Base-by-base conservation (phyloP, 805 yeast species). In the Pichia scutulata region DNA sequence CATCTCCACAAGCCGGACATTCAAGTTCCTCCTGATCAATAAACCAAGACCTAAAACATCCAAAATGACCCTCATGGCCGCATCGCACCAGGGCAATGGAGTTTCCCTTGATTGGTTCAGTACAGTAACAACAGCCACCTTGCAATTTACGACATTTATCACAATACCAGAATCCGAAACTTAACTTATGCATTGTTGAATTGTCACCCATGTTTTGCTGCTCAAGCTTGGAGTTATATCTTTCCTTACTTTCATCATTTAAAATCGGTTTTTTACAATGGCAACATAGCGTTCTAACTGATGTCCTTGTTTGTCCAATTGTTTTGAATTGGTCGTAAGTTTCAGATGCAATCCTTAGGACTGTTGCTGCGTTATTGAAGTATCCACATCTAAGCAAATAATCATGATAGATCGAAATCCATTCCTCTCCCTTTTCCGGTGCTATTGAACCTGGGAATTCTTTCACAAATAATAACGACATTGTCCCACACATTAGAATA, bases 31-130 rank as follows among this genome's bases (percentile, higher is more conserved):
- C 72, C 39, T 78, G 82, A 1, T 76, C 81, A 21, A 82, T 63
- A 59, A 86, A 82, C 97, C 97, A 92, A 37, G 76, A 74, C 52
- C 75, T 73, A 60, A 89, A 70, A 70, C 98, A 92, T 3, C 81
- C 82, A 60, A 80, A 80, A 67, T 92, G 98, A 1, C 92, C 89
- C 50, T 81, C 73, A 65, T 92, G 98, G 0, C 97, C 97, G 70
- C 98, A 92, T 24, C 71, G 76, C 46, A 85, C 63, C 53, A 72
- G 68, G 53, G 70, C 76, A 16, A 86, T 77, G 16, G 82, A 75
- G 50, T 86, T 70, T 0, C 95, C 95, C 56, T 77, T 79, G 59
- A 90, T 72, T 0, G 95, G 88, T 60, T 78, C 84, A 54, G 83
- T 75, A 65, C 97, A 90, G 53, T 82, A 78, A 25, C 82, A 74